Evolutionary conservation across 148 eudicot genomes (phyloP).

Genomic region (Chenopodium berlandieri): DNA sequence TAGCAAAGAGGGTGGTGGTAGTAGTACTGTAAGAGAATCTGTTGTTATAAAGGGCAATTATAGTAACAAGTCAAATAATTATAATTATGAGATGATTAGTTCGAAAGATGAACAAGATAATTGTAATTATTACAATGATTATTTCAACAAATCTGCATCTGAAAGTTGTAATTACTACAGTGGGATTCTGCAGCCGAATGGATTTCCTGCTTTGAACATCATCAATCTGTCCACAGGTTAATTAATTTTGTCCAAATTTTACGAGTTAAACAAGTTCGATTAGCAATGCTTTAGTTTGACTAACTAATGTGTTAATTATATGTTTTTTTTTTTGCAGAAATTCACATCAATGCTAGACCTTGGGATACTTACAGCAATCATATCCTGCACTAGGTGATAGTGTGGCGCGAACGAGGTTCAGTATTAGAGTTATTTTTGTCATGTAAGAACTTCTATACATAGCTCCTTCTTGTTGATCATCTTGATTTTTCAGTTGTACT

Average conservation of each 20-base stretch:
- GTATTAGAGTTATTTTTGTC: not conserved
- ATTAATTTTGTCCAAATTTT: not conserved
- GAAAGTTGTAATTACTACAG: conserved; percentile 4
- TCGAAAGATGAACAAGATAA: conserved; percentile 10
- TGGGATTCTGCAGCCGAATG: conserved; percentile 14
- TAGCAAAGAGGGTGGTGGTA: conserved; percentile 11
- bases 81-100: conserved; percentile 22
- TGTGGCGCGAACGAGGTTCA: not conserved
- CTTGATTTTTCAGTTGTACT: not conserved
- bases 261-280: not conserved
- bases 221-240: conserved; percentile 34
- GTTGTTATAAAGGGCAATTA: conserved; percentile 14
- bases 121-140: conserved; percentile 15
- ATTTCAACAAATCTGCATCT: not conserved
- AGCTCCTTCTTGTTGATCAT: not conserved
- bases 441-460: conserved; percentile 9
- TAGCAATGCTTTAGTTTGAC: not conserved
- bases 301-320: not conserved
- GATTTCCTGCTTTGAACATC: conserved; percentile 31
- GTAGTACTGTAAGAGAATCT: conserved; percentile 18
- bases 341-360: conserved; percentile 29
- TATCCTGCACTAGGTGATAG: conserved; percentile 15
- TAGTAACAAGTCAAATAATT: conserved; percentile 1
- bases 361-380: conserved; percentile 24
- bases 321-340: conserved; percentile 24